A percentile compares a stretch with the other conserved stretches of the same genome.
phyloP scores from a whole-genome alignment of 176 grass and related monocot genomes.

The Avena sativa region DNA sequence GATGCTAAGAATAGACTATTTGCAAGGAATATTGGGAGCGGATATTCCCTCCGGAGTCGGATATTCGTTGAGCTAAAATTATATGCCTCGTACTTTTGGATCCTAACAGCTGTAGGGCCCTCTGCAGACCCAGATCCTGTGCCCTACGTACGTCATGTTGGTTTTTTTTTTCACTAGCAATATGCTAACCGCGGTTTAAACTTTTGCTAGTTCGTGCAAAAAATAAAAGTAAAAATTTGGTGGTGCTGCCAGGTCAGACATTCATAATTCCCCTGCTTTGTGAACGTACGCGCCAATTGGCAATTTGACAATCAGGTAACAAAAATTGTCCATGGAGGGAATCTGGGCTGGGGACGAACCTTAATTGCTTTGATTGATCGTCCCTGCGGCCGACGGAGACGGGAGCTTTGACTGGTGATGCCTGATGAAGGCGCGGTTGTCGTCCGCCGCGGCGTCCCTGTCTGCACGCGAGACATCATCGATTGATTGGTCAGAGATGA shows the following conservation, averaged over 20 bases:
- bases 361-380: not conserved
- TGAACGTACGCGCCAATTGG: not conserved
- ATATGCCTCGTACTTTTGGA: not conserved
- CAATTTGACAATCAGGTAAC: not conserved
- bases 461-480: not conserved
- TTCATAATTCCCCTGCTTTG: not conserved
- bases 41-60: not conserved
- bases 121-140: not conserved
- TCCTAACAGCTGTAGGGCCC: slow-evolving; percentile 8
- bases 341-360: not conserved
- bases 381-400: not conserved
- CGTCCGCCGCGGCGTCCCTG: not conserved
- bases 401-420: not conserved
- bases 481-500: not conserved
- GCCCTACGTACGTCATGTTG: not conserved
- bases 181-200: not conserved
- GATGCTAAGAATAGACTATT: slow-evolving; percentile 8
- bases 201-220: too few species aligned
- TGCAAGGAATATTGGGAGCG: not conserved
- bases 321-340: too few species aligned
- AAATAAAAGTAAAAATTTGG: too few species aligned
- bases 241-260: not conserved
- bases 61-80: slow-evolving; percentile 27
- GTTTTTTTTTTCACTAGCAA: not conserved
- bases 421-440: not conserved